Evolutionary conservation across 2,329 filamentous ascomycete genomes (phyloP).

Genomic region (Fusarium sp.): DNA sequence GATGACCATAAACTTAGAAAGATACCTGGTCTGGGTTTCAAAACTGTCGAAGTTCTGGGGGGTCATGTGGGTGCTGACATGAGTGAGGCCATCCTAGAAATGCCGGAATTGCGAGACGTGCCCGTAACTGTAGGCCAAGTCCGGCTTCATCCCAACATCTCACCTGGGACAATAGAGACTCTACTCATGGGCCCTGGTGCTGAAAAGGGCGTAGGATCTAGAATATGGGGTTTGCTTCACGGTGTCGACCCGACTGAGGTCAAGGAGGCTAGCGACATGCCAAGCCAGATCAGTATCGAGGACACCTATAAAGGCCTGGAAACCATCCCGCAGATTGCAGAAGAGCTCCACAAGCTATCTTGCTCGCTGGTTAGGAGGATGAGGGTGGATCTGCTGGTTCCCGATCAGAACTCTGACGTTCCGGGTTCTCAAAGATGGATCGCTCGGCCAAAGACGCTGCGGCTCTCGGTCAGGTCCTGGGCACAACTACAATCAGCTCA

Average conservation of each 20-base stretch:
- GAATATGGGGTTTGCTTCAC: slow-evolving; percentile 83
- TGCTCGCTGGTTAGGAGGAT: slow-evolving; percentile 81
- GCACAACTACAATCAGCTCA: slow-evolving; percentile 55
- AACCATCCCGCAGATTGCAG: slow-evolving; percentile 70
- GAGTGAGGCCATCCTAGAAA: slow-evolving; percentile 46
- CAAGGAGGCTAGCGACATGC: slow-evolving; percentile 75
- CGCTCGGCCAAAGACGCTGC: slow-evolving; percentile 83
- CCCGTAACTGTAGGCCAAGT: slow-evolving; percentile 74
- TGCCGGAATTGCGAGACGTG: slow-evolving; percentile 49
- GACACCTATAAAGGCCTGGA: slow-evolving; percentile 85
- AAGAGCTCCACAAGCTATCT: slow-evolving; percentile 76
- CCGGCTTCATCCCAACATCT: slow-evolving; percentile 71
- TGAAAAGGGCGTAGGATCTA: slow-evolving; percentile 76
- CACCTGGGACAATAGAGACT: slow-evolving; percentile 72
- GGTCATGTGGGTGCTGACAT: slow-evolving; percentile 61
- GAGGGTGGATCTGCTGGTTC: slow-evolving; percentile 77
- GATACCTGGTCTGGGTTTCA: slow-evolving; percentile 88
- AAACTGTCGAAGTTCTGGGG: slow-evolving; percentile 63
- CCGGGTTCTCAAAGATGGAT: slow-evolving; percentile 69
- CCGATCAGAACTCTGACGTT: slow-evolving; percentile 54
- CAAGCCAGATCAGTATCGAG: slow-evolving; percentile 93
- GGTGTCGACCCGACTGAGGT: slow-evolving; percentile 84
- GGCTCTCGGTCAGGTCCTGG: slow-evolving; percentile 79
- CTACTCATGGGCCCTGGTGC: slow-evolving; percentile 78
- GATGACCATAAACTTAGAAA: slow-evolving; percentile 81